These are phyloP conservation scores for Leccinum fuscescens DNA, from an alignment of 1,284 basidiomycete genomes.

Conservation along the genomic window DNA sequence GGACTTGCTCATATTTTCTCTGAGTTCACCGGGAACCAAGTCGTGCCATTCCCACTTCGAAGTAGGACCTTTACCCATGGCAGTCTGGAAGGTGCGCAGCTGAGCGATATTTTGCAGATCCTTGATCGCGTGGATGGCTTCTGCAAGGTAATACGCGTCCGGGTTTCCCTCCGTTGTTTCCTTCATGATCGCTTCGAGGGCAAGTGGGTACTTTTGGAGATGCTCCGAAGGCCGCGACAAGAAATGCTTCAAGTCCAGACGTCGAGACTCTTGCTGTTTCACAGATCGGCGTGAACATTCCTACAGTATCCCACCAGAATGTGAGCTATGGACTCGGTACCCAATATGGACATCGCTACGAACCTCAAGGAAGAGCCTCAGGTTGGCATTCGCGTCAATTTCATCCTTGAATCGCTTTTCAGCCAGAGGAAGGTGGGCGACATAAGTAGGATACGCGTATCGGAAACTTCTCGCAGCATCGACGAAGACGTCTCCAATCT, in stretches of 20 bases:
- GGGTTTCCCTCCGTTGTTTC: constrained; percentile 77
- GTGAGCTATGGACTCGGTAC: constrained; percentile 6
- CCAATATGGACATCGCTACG: constrained; percentile 2
- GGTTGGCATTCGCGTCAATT: constrained; percentile 76
- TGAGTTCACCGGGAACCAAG: constrained; percentile 69
- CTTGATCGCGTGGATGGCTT: constrained; percentile 76
- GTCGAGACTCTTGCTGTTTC: constrained; percentile 65
- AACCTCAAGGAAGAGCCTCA: constrained; percentile 88
- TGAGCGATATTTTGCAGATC: constrained; percentile 76
- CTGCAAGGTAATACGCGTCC: constrained; percentile 74
- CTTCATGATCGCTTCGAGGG: constrained; percentile 83
- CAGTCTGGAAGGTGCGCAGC: constrained; percentile 82
- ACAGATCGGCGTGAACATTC: constrained; percentile 59
- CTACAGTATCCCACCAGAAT: constrained; percentile 29
- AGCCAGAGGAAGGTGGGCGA: constrained; percentile 82
- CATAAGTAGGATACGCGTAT: constrained; percentile 81
- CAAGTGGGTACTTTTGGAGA: constrained; percentile 85
- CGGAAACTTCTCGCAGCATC: constrained; percentile 88
- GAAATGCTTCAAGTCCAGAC: constrained; percentile 87
- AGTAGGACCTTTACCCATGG: constrained; percentile 75
- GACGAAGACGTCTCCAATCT: constrained; percentile 89
- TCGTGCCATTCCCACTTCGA: constrained; percentile 87
- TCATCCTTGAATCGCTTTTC: constrained; percentile 88
- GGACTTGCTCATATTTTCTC: constrained; percentile 64
- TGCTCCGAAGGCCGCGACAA: constrained; percentile 86